These are phyloP conservation scores for Penicillium paneum DNA, from an alignment of 2,329 filamentous ascomycete genomes.

Conservation along the genomic window DNA sequence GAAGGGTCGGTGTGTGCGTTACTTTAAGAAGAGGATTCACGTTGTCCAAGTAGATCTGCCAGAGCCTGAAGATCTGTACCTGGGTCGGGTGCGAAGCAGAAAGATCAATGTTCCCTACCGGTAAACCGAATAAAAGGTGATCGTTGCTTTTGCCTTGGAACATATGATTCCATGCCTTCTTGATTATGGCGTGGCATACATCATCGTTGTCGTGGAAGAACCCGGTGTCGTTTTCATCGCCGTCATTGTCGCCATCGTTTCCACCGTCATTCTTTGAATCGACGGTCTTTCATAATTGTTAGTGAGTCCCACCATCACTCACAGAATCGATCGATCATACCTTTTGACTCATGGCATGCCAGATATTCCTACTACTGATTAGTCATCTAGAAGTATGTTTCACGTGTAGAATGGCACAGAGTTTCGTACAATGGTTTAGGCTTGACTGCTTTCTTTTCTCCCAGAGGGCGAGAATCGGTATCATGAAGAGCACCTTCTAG, in stretches of 20 bases:
- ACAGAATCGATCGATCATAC: not conserved
- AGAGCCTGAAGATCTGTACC: not conserved
- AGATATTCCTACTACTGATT: not conserved
- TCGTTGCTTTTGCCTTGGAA: not conserved
- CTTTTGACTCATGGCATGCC: not conserved
- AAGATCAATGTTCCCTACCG: not conserved
- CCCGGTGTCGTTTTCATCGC: not conserved
- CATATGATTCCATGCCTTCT: not conserved
- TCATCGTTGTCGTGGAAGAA: not conserved
- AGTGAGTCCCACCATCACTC: not conserved
- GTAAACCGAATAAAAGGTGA: not conserved
- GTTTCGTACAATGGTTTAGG: not conserved
- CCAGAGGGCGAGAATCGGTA: fast-evolving
- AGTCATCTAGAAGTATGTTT: not conserved
- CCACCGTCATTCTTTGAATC: not conserved
- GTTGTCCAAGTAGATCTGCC: not conserved
- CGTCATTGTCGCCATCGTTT: not conserved
- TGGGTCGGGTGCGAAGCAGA: not conserved
- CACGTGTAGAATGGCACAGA: not conserved
- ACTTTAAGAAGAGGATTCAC: not conserved
- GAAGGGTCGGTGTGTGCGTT: not conserved
- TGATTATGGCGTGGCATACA: not conserved
- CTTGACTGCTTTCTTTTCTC: not conserved
- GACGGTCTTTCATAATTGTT: not conserved
- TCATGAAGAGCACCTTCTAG: not conserved